Evolutionary conservation across 169 alveolate species (phyloP), one percentile per base, ranked within the genome.

Genomic region (Cystoisospora suis): DNA sequence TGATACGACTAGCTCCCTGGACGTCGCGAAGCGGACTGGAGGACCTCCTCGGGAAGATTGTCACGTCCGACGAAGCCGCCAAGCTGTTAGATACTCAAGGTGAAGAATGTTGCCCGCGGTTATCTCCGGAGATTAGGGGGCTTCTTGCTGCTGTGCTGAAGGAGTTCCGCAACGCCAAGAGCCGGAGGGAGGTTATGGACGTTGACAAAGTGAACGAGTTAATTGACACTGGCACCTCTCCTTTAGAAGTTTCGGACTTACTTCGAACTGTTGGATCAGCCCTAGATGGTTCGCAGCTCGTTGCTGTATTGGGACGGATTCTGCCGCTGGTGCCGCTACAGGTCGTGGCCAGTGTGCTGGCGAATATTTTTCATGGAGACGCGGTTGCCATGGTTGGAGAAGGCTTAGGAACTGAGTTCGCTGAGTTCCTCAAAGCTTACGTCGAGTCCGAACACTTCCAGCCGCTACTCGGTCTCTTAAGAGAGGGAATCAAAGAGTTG

Each of bases 21-120:
- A 65, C 77, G 77, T 44, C 77, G 7, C 45, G 27, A 12, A 65
- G 77, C 42, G 77, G n/a, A 23, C 77, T 65, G 77, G 77, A 65
- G 77, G 34, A 2, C 42, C 77, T 65, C 45, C 45, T 65, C 45
- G 77, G 34, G 77, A 12, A 44, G n/a, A 36, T 65, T 3, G 77
- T 12, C 20, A 15, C 77, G 38, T 20, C 77, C 5, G n/a, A 36
- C 42, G 77, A 65, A 44, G 77, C 77, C 23, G 45, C 45, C 3
- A 17, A 3, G 77, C 4, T 65, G 4, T 65, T 15, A 12, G 77
- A 65, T 15, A 12, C 34, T 36, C 42, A 23, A 23, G 2, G n/a
- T 7, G 77, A 6, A 1, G n/a, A 36, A 1, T n/a, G 45, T n/a
- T n/a, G n/a, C 5, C 36, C 7, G 77, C 42, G 40, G 42, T n/a